These are phyloP conservation scores for Pyrus hybrid DNA, from an alignment of 331 rosid genomes.

Conservation along the genomic window DNA sequence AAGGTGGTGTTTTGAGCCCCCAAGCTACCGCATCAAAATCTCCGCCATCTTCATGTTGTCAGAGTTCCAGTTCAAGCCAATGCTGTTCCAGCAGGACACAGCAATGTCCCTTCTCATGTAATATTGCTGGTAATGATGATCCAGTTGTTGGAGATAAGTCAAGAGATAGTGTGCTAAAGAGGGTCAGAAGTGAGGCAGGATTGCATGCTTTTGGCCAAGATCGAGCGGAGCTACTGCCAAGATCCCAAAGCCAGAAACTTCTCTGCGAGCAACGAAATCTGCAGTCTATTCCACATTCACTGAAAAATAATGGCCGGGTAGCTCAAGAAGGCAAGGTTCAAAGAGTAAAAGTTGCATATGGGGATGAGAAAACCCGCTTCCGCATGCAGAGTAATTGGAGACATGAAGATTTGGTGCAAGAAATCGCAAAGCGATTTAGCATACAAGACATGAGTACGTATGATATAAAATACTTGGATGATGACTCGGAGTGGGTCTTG, in stretches of 20 bases:
- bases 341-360: conserved; percentile 60
- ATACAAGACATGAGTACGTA: conserved; percentile 50
- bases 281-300: conserved; percentile 4
- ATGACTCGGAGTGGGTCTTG: conserved; percentile 85
- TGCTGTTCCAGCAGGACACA: conserved; percentile 61
- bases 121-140: conserved; percentile 28
- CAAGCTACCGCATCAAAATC: conserved; percentile 53
- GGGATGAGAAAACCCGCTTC: conserved; percentile 77
- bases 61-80: conserved; percentile 70
- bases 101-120: conserved; percentile 27
- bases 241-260: conserved; percentile 59
- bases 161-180: conserved; percentile 34
- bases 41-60: conserved; percentile 57
- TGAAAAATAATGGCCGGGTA: conserved; percentile 5
- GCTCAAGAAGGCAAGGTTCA: conserved; percentile 25
- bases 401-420: conserved; percentile 43
- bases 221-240: conserved; percentile 29
- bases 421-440: conserved; percentile 53
- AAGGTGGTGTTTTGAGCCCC: conserved; percentile 33
- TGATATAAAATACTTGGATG: conserved; percentile 81
- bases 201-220: conserved; percentile 29
- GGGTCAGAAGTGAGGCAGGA: conserved; percentile 69
- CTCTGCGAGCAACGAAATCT: conserved; percentile 30
- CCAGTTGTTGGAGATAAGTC: conserved; percentile 33
- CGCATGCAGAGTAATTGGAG: conserved; percentile 53